Evolutionary conservation across 345 rosid genomes (phyloP), one percentile per base, ranked within the genome.

Genomic region (Bruguiera sexangula): DNA sequence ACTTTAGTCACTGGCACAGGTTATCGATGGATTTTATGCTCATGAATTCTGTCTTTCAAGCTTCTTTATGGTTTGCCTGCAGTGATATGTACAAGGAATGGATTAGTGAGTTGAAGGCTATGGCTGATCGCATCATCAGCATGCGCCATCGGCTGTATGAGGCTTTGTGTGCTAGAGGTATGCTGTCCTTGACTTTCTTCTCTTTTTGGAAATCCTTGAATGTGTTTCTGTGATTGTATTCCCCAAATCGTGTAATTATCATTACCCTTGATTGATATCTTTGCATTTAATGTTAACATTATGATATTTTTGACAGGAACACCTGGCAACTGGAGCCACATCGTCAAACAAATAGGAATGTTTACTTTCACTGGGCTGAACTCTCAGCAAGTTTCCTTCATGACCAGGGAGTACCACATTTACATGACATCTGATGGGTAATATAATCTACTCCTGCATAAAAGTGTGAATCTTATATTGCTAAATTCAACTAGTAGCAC

Each of bases 381-480:
- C 59, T 62, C 79, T 24, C 73, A 77, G 69, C 89, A 83, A 69
- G 79, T 85, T 55, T 73, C 73, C 43, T 83, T 79, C 65, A 73
- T 85, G 81, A 82, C 82, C 48, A 73, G 69, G 62, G 82, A 85
- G 61, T 85, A 81, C 74, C 89, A 85, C 68, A 77, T 85, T 75
- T 85, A 85, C 72, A 81, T 85, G 85, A 69, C 86, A 59, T 77
- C 88, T 50, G 86, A 85, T 32, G 89, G 89, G 89, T 85, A 78
- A 71, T 37, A 59, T 27, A 39, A 62, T 51, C 65, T 21, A 24
- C 52, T 15, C 67, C 20, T 30, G 30, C 32, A 26, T 27, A 36
- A 13, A 43, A 43, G 19, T 43, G 50, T 15, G 50, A 43, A 43
- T 43, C 50, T 43, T 13, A 43, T 43, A 13, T 4, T 43, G 50